These are phyloP conservation scores for Penicillium silybi DNA, from an alignment of 495 filamentous ascomycete species.

Conservation along the genomic window DNA sequence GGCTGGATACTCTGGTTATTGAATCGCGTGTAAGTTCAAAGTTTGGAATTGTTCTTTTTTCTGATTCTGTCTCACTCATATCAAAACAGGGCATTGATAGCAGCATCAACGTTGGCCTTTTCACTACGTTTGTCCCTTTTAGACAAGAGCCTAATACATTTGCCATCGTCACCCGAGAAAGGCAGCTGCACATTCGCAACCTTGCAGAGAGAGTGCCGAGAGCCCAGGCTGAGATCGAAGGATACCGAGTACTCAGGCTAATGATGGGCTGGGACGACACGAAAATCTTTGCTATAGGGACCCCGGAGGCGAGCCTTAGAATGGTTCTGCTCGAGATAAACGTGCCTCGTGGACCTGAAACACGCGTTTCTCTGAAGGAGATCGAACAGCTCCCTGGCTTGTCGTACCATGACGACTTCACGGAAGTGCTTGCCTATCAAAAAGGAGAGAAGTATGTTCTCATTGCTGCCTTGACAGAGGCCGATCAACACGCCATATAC, in stretches of 20 bases:
- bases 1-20: not conserved
- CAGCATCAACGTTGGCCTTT: conserved; percentile 18
- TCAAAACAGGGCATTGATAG: conserved; percentile 19
- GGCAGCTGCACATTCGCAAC: conserved; percentile 21
- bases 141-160: conserved; percentile 14
- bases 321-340: conserved; percentile 27
- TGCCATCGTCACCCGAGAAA: conserved; percentile 25
- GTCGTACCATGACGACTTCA: conserved; percentile 18
- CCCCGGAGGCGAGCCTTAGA: conserved; percentile 9
- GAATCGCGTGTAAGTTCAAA: not conserved
- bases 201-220: conserved; percentile 1
- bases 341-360: conserved; percentile 3
- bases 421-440: conserved; percentile 5
- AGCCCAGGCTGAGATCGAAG: conserved; percentile 19
- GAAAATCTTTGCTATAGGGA: conserved; percentile 26
- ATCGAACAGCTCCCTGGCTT: conserved; percentile 20
- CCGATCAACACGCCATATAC: conserved; percentile 12
- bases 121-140: conserved; percentile 26
- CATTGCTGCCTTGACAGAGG: conserved; percentile 6
- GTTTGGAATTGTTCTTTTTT: not conserved
- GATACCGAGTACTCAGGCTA: conserved; percentile 27
- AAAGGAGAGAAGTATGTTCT: conserved; percentile 7
- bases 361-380: conserved; percentile 12
- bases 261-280: conserved; percentile 19
- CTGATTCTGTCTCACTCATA: not conserved